Conservation (phyloP, 2,329 filamentous ascomycete species). For the Arthrinium puccinioides region DNA sequence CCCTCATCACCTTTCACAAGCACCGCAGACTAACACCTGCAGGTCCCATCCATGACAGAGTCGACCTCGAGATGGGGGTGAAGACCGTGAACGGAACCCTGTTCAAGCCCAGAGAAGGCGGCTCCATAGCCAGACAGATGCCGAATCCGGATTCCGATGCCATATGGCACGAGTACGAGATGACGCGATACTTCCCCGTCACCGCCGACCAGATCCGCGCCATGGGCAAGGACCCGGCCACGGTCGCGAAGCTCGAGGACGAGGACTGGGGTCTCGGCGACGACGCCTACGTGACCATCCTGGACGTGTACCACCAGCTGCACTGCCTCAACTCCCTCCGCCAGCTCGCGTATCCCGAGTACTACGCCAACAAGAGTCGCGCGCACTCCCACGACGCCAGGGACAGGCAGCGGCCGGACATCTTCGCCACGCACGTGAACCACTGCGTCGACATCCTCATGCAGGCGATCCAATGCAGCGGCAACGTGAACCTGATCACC, state of each 20-base stretch:
- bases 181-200: slow-evolving; percentile 5
- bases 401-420: slow-evolving; percentile 7
- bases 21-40: background rate
- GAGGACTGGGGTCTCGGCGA: slow-evolving; percentile 22
- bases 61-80: slow-evolving; percentile 1
- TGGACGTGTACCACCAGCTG: slow-evolving; percentile 14
- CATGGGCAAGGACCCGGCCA: slow-evolving; percentile 23
- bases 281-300: slow-evolving; percentile 21
- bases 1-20: background rate
- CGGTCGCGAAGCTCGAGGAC: slow-evolving; percentile 18
- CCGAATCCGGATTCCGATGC: slow-evolving; percentile 6
- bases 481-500: slow-evolving; percentile 25
- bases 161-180: slow-evolving; percentile 5
- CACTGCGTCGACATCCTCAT: slow-evolving; percentile 28
- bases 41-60: slow-evolving; percentile 5
- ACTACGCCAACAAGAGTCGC: slow-evolving; percentile 10
- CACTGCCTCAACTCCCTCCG: slow-evolving; percentile 13
- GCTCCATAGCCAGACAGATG: slow-evolving; percentile 5
- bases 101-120: slow-evolving; percentile 3
- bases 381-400: slow-evolving; percentile 2
- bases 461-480: slow-evolving; percentile 25
- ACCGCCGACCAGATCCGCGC: slow-evolving; percentile 13
- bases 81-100: slow-evolving; percentile 7
- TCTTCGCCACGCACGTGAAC: slow-evolving; percentile 20
- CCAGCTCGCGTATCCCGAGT: slow-evolving; percentile 16